Conservation (phyloP, 441 rosid species). For the Erodium texanum region DNA sequence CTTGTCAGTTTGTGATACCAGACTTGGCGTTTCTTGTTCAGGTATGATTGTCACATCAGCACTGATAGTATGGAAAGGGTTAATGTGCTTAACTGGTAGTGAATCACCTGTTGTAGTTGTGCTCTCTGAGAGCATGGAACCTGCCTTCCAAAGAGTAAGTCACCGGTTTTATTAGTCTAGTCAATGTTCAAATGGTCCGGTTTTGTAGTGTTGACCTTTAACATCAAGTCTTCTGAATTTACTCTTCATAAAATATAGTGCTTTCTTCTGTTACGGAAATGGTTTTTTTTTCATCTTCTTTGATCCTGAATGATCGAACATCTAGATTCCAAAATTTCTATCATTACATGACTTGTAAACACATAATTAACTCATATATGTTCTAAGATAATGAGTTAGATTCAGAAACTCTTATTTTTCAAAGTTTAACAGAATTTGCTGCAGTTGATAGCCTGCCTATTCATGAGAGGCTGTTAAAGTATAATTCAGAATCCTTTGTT, state of each 20-base stretch:
- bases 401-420: not conserved
- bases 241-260: not conserved
- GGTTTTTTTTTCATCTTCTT: not conserved
- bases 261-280: not conserved
- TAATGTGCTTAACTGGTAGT: slow-evolving; percentile 65
- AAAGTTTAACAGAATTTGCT: not conserved
- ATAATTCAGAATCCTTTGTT: not conserved
- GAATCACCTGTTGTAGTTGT: slow-evolving; percentile 85
- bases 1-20: not conserved
- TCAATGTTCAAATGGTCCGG: not conserved
- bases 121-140: slow-evolving; percentile 87
- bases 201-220: not conserved
- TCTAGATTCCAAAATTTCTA: not conserved
- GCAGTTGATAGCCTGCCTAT: not conserved
- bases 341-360: not conserved
- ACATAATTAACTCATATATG: not conserved
- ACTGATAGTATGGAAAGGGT: slow-evolving; percentile 67
- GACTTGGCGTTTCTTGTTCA: slow-evolving; percentile 11
- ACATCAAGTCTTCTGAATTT: not conserved
- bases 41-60: slow-evolving; percentile 69
- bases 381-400: not conserved
- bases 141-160: slow-evolving; percentile 70
- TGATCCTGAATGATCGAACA: not conserved
- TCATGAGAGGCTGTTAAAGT: not conserved
- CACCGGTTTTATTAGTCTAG: not conserved